Evolutionary conservation across 2,329 filamentous ascomycete genomes (phyloP).

Genomic region (Dactylella cylindrospora): DNA sequence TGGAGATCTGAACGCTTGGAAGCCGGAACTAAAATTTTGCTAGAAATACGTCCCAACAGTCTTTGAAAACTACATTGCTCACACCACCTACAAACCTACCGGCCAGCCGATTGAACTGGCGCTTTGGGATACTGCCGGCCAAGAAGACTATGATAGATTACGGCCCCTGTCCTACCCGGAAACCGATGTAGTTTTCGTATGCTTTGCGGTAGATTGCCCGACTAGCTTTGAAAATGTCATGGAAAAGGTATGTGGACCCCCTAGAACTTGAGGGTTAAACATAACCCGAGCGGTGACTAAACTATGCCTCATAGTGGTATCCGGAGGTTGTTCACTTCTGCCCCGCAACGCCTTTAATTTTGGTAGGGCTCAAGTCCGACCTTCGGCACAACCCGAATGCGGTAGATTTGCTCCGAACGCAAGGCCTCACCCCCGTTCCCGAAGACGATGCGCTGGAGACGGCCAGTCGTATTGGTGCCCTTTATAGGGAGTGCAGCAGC

Average conservation of each 20-base stretch:
- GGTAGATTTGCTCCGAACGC: slow-evolving; percentile 97
- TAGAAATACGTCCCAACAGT: slow-evolving; percentile 99
- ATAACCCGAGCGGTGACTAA: slow-evolving; percentile 9
- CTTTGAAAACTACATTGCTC: slow-evolving; percentile 99
- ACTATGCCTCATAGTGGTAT: slow-evolving; percentile 76
- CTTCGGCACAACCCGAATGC: slow-evolving; percentile 92
- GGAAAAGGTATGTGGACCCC: slow-evolving; percentile 75
- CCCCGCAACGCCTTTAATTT: slow-evolving; percentile 91
- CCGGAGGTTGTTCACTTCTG: slow-evolving; percentile 99
- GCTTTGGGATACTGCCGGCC: slow-evolving; percentile 96
- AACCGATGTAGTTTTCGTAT: slow-evolving; percentile 96
- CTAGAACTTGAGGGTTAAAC: too few species aligned
- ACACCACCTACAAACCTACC: slow-evolving; percentile 80
- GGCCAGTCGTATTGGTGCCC: slow-evolving; percentile 87
- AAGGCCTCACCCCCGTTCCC: slow-evolving; percentile 92
- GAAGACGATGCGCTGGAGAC: slow-evolving; percentile 84
- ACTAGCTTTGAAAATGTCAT: slow-evolving; percentile 98
- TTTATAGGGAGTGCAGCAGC: slow-evolving; percentile 97
- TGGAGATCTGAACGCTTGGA: too few species aligned
- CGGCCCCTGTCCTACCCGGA: slow-evolving; percentile 96
- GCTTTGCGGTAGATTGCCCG: slow-evolving; percentile 98
- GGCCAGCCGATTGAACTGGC: slow-evolving; percentile 96
- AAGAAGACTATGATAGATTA: slow-evolving; percentile 97
- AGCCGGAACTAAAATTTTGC: slow-evolving; percentile 7
- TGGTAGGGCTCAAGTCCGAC: slow-evolving; percentile 95